Evolutionary conservation across 805 yeast genomes (phyloP), one percentile per base, ranked within the genome.

Genomic region (Kluyveromyces wickerhamii): DNA sequence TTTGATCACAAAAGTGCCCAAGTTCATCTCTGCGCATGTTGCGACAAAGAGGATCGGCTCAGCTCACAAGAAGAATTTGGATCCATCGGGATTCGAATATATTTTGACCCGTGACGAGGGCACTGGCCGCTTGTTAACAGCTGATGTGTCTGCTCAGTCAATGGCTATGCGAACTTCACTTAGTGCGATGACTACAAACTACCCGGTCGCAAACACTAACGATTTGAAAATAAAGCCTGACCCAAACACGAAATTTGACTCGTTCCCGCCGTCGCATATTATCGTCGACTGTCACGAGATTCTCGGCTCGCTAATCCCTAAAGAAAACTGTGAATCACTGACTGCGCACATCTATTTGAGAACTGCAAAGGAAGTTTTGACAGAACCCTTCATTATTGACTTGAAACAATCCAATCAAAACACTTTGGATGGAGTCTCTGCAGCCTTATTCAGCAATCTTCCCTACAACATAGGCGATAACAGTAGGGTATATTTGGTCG

Each of bases 331-430:
- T 2, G 78, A 74, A 44, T 70, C 70, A 6, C 71, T 80, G 71
- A 74, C 74, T 31, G 88, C 87, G 3, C 76, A 77, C 47, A 64
- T 85, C 60, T 79, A 78, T 52, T 59, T 86, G 47, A 64, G 94
- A 51, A 79, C 76, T 41, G 65, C 72, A 19, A 69, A 69, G 34
- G 72, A 66, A 49, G 65, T 82, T 44, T 62, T 86, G 36, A 79
- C 95, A 0, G 95, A 86, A 59, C 80, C 94, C 0, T 84, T 81
- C 60, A 74, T 81, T 4, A 74, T 84, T 30, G 72, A 72, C 41
- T 73, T 86, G 29, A 64, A 67, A 34, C 65, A 79, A 1, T 72
- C 72, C 11, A 72, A 74, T 34, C 75, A 71, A 29, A 62, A 75
- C 17, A 69, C 72, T 17, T 65, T 82, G 37, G 83, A 80, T 39